Evolutionary conservation across 2,329 filamentous ascomycete genomes (phyloP).

Genomic region (Arthroderma sp.): DNA sequence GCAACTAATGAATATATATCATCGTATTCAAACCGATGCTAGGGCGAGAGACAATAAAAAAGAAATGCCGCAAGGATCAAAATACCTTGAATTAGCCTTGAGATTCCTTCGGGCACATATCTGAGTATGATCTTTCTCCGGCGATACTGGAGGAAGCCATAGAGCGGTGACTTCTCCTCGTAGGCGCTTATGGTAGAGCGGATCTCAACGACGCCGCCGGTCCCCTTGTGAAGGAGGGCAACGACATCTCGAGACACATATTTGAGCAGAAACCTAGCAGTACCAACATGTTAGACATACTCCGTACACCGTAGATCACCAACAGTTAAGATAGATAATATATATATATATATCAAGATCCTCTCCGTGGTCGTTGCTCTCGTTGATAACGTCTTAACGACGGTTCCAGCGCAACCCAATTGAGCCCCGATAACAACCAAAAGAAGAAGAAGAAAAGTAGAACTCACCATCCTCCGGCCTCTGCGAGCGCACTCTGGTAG

Average conservation of each 20-base stretch:
- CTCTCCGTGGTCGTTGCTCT: not conserved
- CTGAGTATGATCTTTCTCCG: slow-evolving; percentile 84
- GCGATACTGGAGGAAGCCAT: slow-evolving; percentile 81
- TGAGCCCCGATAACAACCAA: too few species aligned
- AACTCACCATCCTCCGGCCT: slow-evolving; percentile 87
- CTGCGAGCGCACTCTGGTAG: slow-evolving; percentile 63
- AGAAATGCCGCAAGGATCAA: slow-evolving; percentile 9
- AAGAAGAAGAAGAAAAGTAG: slow-evolving; percentile 1
- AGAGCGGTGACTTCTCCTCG: slow-evolving; percentile 75
- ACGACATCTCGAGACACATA: slow-evolving; percentile 84
- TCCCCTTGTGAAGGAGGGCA: slow-evolving; percentile 62
- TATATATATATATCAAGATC: not conserved
- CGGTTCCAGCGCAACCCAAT: slow-evolving; percentile 10
- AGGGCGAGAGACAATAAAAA: not conserved
- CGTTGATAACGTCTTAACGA: slow-evolving; percentile 7
- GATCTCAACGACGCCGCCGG: slow-evolving; percentile 71
- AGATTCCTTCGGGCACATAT: slow-evolving; percentile 82
- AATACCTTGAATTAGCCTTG: slow-evolving; percentile 81
- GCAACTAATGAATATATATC: not conserved
- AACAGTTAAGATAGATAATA: too few species aligned
- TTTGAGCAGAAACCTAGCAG: slow-evolving; percentile 83
- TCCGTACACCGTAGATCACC: not conserved
- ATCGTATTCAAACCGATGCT: not conserved
- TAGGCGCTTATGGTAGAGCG: slow-evolving; percentile 66
- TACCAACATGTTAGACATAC: slow-evolving; percentile 4